phyloP scores from a whole-genome alignment of 169 alveolate genomes.

The Eimeria praecox region DNA sequence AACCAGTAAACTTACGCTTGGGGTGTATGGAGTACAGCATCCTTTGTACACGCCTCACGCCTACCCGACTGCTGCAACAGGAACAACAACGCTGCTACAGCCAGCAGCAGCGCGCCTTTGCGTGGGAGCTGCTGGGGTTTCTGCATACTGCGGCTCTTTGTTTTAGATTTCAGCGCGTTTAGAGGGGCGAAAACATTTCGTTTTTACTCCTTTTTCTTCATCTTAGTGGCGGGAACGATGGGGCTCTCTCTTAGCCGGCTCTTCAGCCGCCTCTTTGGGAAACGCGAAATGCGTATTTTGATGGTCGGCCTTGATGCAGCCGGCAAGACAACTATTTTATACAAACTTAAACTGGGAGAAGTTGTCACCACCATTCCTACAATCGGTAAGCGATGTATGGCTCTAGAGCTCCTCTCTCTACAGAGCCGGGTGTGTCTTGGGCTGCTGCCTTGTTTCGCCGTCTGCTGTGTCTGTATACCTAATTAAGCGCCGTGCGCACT shows the following conservation, averaged over 20 bases:
- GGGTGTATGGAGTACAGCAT: conserved; percentile 21
- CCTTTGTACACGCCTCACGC: conserved; percentile 52
- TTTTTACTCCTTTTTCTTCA: background rate
- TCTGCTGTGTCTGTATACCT: background rate
- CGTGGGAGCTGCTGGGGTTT: conserved; percentile 32
- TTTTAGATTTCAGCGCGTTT: background rate
- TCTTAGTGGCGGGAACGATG: conserved; percentile 74
- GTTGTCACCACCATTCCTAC: conserved; percentile 99
- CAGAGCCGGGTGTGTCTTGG: conserved; percentile 13
- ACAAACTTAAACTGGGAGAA: conserved; percentile 98
- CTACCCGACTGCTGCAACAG: conserved; percentile 39
- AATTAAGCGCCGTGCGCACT: background rate
- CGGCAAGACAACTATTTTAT: conserved; percentile 98
- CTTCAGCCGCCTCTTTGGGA: conserved; percentile 92
- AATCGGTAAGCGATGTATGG: conserved; percentile 93
- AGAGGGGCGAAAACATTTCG: background rate
- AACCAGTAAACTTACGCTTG: conserved; percentile 3
- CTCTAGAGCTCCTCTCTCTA: background rate
- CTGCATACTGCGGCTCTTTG: background rate
- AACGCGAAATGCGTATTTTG: conserved; percentile 97
- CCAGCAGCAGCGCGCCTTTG: conserved; percentile 60
- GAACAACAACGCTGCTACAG: no score
- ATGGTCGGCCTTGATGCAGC: conserved; percentile 88
- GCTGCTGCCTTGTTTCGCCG: background rate
- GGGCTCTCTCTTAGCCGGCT: conserved; percentile 89